Evolutionary conservation across 768 basidiomycete species (phyloP).

Genomic region (Leccinum sublutescens): DNA sequence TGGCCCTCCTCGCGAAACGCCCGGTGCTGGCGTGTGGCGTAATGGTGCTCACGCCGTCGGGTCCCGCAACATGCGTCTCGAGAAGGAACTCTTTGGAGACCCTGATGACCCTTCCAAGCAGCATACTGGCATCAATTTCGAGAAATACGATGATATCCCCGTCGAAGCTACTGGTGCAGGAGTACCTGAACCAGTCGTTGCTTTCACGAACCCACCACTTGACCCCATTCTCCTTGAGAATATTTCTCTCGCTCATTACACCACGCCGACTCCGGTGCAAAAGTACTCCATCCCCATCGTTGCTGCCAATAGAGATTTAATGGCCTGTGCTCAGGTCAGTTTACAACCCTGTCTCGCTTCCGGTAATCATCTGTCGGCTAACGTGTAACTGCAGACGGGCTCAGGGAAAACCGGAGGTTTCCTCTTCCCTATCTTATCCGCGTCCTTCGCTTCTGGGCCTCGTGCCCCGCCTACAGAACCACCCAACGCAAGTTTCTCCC

Average conservation of each 20-base stretch:
- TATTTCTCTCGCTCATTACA: constrained; percentile 89
- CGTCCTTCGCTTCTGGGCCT: constrained; percentile 85
- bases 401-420: constrained; percentile 99
- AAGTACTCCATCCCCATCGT: constrained; percentile 99
- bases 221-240: constrained; percentile 95
- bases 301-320: constrained; percentile 81
- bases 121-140: constrained; percentile 98
- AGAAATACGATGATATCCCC: constrained; percentile 99
- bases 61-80: constrained; percentile 78
- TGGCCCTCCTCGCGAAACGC: constrained; percentile 47
- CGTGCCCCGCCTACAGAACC: constrained; percentile 58
- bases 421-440: constrained; percentile 97
- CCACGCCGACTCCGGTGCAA: constrained; percentile 96
- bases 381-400: constrained; percentile 69
- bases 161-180: constrained; percentile 97
- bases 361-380: constrained; percentile 14
- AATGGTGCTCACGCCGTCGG: constrained; percentile 89
- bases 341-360: constrained; percentile 1
- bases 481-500: constrained; percentile 50
- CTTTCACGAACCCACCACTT: constrained; percentile 86
- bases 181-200: constrained; percentile 91
- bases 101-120: constrained; percentile 81
- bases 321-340: constrained; percentile 90
- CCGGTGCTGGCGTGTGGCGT: constrained; percentile 71
- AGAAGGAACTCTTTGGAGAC: constrained; percentile 96